Evolutionary conservation across 257 asterid genomes (phyloP), one percentile per base, ranked within the genome.

Genomic region (Paulownia fortunei): DNA sequence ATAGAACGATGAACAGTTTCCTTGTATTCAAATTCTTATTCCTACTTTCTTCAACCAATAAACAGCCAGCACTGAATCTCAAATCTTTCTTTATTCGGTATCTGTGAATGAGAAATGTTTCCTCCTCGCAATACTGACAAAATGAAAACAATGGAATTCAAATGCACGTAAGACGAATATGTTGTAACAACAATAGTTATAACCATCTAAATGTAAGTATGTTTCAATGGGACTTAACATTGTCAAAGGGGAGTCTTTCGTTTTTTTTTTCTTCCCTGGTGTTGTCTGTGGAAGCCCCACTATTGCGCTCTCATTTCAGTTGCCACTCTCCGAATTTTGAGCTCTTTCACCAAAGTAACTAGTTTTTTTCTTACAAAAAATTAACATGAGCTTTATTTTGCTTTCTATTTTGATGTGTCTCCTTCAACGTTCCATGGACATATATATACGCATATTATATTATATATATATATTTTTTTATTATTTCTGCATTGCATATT

Each of bases 261-360:
- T n/a, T n/a, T n/a, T n/a, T n/a, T n/a, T n/a, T n/a, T n/a, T n/a
- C n/a, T n/a, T n/a, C n/a, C n/a, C n/a, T 7, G 30, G 0, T 7
- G 36, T 72, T 12, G 11, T 49, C 2, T 62, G 79, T 69, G 84
- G 82, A 58, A 41, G 77, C 41, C 30, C 81, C 42, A 63, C 12
- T 52, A 44, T 13, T 63, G 23, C 83, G 86, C 44, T 74, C 49
- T 64, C 68, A 52, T 73, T 79, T 79, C 3, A 39, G 61, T 18
- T 49, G 27, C 54, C 64, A 76, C 16, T 65, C 44, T 63, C 81
- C 85, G 68, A 64, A 8, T 78, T 69, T 84, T 76, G 16, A 39
- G 79, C 77, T 56, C 21, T 76, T 62, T 41, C 85, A 30, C 24
- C 36, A 54, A 78, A 69, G 47, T 55, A 21, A 36, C 64, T 42